A percentile compares a stretch with the other conserved stretches of the same genome.
Evolutionary conservation across 495 filamentous ascomycete genomes (phyloP).

Genomic region (Hypoxylon fragiforme): DNA sequence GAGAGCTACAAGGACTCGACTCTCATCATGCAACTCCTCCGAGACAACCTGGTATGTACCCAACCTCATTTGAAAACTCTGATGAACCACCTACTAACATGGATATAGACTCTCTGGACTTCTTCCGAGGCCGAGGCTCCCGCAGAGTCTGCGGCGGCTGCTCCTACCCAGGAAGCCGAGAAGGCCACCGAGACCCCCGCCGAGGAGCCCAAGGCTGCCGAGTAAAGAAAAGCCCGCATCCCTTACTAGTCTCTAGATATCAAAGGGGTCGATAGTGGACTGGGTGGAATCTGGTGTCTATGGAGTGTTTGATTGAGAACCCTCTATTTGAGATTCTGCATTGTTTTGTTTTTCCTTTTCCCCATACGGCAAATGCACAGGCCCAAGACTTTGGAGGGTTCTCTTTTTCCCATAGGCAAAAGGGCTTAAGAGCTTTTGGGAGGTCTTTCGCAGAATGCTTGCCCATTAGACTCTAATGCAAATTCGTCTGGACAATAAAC

Average conservation of each 20-base stretch:
- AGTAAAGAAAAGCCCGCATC: slow-evolving; percentile 49
- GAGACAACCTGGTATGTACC: slow-evolving; percentile 90
- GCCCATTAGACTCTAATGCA: slow-evolving; percentile 55
- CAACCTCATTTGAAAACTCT: background rate
- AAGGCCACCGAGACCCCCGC: slow-evolving; percentile 48
- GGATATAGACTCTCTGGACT: slow-evolving; percentile 91
- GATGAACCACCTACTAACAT: slow-evolving; percentile 17
- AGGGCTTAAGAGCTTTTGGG: slow-evolving; percentile 49
- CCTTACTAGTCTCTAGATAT: slow-evolving; percentile 38
- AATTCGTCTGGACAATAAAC: slow-evolving; percentile 48
- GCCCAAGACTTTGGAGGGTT: slow-evolving; percentile 44
- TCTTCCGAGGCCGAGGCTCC: slow-evolving; percentile 93
- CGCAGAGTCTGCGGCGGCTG: slow-evolving; percentile 65
- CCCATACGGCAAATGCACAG: slow-evolving; percentile 48
- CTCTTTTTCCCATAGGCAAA: slow-evolving; percentile 45
- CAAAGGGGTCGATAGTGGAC: slow-evolving; percentile 36
- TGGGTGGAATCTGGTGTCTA: slow-evolving; percentile 55
- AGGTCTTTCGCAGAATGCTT: slow-evolving; percentile 49
- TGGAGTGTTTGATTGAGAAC: slow-evolving; percentile 56
- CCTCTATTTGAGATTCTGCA: slow-evolving; percentile 52
- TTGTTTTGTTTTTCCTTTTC: slow-evolving; percentile 51
- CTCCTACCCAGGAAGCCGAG: slow-evolving; percentile 61
- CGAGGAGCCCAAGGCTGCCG: slow-evolving; percentile 56
- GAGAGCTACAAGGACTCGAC: slow-evolving; percentile 99
- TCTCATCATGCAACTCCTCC: slow-evolving; percentile 98